Evolutionary conservation across 208 protist genomes (phyloP), one percentile per base, ranked within the genome.

Genomic region (Trypanosoma rangeli): DNA sequence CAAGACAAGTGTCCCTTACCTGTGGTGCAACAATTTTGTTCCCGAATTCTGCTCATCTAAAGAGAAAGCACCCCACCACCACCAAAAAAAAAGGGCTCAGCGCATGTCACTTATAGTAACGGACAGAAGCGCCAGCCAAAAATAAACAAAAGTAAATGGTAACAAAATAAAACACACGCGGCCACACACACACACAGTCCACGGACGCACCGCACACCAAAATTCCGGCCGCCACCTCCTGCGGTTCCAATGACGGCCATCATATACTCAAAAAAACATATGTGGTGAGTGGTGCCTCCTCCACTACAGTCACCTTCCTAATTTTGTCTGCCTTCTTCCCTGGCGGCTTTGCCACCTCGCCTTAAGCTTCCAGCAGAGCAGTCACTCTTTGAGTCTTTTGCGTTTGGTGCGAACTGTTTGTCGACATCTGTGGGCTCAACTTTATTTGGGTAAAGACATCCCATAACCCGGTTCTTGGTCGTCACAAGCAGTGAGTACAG

Each of bases 171-270:
- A 46, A 10, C 3, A 20, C 3, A 16, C 3, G 13, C 15, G 42
- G 42, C 1, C 42, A 10, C 42, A 20, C 16, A 69, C 18, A 74
- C 18, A 63, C 28, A 64, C 37, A 42, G 33, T 7, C 7, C 33
- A 37, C 33, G 20, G 20, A 62, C 37, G 29, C 57, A 62, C 18
- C 16, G 15, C 18, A 35, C 26, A 28, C 28, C 28, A 61, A 83
- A 67, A 76, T 39, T 84, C 79, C 44, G 56, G 56, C 52, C 65
- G 59, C 26, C 73, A 75, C 66, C 74, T 84, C 79, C 79, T 74
- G 35, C 50, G 79, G 79, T 84, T 84, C 79, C 79, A 84, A 76
- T 75, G 73, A 46, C 35, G 63, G 52, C 49, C 70, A 67, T 84
- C 79, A 84, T 84, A 77, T 16, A 79, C 74, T 58, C 33, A 62